Base-by-base conservation (phyloP, 2,329 filamentous ascomycete species). In the Penicillium corylophilum region DNA sequence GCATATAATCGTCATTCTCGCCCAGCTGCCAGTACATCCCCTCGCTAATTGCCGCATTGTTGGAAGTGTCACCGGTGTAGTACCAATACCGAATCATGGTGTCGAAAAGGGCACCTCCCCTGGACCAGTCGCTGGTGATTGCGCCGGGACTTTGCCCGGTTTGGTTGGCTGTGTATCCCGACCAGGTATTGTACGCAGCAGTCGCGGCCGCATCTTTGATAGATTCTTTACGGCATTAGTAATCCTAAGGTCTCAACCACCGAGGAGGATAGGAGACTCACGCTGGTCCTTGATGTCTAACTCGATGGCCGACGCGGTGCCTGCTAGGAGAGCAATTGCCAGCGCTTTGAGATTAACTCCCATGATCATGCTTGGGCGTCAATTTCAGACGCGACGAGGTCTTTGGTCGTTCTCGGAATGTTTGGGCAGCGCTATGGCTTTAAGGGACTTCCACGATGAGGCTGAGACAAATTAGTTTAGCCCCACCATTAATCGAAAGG, bases 51-150 rank as follows among this genome's bases (percentile, higher is more conserved):
- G 88, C 73, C n/a, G 84, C 74, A 66, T 90, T 90, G 73, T 87
- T 91, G 36, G 78, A 77, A 6, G 79, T 73, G 65, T 91, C 87
- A 15, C 84, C 84, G 0, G 88, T 91, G 65, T 88, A 88, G 67
- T 86, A 87, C 87, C 88, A 93, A 69, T 92, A 93, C 64, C 92
- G 87, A 51, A 93, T 76, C 59, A 92, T 74, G 5, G 86, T 75
- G 26, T 77, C 78, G 62, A 79, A 80, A 74, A 90, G 82, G 53
- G 86, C 86, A 48, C 87, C 87, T 8, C 78, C 85, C 71, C 86
- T 85, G 86, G 83, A 89, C 56, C 67, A 62, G 26, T 53, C 60
- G 16, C 53, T 60, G 18, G 59, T 57, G 9, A 68, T 51, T 22
- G 67, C 55, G 20, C 67, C 66, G 18, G 48, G 48, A 10, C 45